These are phyloP conservation scores for Ajuga chamaepitys DNA, from an alignment of 257 asterid species.

Conservation along the genomic window DNA sequence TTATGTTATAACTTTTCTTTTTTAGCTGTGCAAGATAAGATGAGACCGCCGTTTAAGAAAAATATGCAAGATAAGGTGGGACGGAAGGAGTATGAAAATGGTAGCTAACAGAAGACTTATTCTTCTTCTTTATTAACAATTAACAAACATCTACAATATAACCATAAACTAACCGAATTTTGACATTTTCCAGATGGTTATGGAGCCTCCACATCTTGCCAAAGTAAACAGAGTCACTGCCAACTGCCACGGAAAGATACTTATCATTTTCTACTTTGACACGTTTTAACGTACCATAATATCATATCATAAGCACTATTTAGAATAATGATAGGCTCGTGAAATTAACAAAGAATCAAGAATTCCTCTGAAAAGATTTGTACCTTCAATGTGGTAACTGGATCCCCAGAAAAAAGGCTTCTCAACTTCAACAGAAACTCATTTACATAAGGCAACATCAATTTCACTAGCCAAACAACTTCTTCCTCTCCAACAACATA, in stretches of 20 bases:
- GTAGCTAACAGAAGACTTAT: not conserved
- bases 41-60: too few species aligned
- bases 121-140: not conserved
- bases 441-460: conserved; percentile 61
- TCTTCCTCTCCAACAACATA: conserved; percentile 81
- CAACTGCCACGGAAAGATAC: conserved; percentile 45
- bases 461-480: conserved; percentile 55
- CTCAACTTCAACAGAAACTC: conserved; percentile 60
- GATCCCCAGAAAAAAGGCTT: conserved; percentile 94
- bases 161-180: conserved; percentile 53
- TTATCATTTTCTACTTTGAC: conserved; percentile 21
- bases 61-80: too few species aligned
- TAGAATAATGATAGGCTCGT: too few species aligned
- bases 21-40: too few species aligned
- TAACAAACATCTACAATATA: too few species aligned
- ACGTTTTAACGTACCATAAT: too few species aligned
- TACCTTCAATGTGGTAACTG: conserved; percentile 93
- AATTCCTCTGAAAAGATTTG: not conserved
- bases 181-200: conserved; percentile 86
- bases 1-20: too few species aligned
- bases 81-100: too few species aligned
- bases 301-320: too few species aligned
- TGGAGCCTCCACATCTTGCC: conserved; percentile 82
- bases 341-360: too few species aligned
- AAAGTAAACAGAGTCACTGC: conserved; percentile 69